A percentile compares a stretch with the other conserved stretches of the same genome.
Conservation (phyloP, 805 yeast species). For the Candida chauliodis region DNA sequence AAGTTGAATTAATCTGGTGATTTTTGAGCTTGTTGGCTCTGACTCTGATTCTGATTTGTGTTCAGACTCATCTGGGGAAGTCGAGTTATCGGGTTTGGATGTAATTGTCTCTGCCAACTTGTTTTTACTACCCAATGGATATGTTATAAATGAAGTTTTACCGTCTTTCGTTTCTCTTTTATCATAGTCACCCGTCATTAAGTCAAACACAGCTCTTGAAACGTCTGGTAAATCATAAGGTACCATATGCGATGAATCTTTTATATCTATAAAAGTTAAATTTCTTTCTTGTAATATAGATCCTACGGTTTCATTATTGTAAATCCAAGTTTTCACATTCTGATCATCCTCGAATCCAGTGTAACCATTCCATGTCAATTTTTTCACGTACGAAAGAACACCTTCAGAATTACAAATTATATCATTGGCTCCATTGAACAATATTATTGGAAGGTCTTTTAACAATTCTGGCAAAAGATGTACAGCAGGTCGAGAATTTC, state of each 20-base stretch:
- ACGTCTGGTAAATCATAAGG: slow-evolving; percentile 75
- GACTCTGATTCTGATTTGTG: background rate
- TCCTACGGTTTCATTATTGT: slow-evolving; percentile 38
- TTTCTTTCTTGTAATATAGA: slow-evolving; percentile 53
- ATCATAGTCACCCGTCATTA: slow-evolving; percentile 32
- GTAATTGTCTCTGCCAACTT: slow-evolving; percentile 1
- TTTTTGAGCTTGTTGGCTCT: slow-evolving; percentile 12
- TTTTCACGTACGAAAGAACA: slow-evolving; percentile 59
- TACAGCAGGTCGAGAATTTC: slow-evolving; percentile 56
- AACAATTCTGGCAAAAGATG: slow-evolving; percentile 65
- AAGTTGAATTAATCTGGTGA: slow-evolving; percentile 39
- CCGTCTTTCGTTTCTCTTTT: slow-evolving; percentile 14
- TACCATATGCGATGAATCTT: slow-evolving; percentile 88
- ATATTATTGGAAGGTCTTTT: slow-evolving; percentile 54
- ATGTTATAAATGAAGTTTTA: slow-evolving; percentile 22
- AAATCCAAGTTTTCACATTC: slow-evolving; percentile 40
- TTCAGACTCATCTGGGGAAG: slow-evolving; percentile 1
- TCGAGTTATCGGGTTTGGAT: background rate
- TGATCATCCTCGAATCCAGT: slow-evolving; percentile 41
- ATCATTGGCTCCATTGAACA: slow-evolving; percentile 87
- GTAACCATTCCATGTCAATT: slow-evolving; percentile 62
- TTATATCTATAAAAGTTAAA: slow-evolving; percentile 70
- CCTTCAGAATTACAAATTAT: slow-evolving; percentile 83
- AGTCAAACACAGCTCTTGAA: slow-evolving; percentile 68
- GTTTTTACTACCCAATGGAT: slow-evolving; percentile 22